Conservation (phyloP, 768 basidiomycete species). For the Trametes punicea region DNA sequence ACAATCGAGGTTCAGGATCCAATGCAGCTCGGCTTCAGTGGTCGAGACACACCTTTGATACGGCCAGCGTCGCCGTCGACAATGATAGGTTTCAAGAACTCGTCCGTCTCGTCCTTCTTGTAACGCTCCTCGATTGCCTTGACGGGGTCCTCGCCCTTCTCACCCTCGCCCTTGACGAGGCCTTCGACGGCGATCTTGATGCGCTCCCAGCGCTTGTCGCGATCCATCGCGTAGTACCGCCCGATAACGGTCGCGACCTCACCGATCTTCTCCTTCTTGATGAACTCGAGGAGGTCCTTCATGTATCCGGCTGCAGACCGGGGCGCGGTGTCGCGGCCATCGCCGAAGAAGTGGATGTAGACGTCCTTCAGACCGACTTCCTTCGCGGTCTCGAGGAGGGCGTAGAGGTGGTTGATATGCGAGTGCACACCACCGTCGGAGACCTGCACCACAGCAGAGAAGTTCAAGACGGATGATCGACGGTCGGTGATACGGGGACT, state of each 20-base stretch:
- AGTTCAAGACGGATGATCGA: background rate
- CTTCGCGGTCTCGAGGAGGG: slow-evolving; percentile 88
- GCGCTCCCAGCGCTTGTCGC: slow-evolving; percentile 95
- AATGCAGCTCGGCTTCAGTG: background rate
- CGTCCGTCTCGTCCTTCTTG: slow-evolving; percentile 84
- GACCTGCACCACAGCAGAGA: slow-evolving; percentile 42
- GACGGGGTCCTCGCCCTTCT: slow-evolving; percentile 56
- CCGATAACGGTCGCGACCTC: slow-evolving; percentile 84
- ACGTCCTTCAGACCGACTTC: slow-evolving; percentile 79
- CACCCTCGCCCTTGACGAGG: slow-evolving; percentile 68
- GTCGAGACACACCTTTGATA: slow-evolving; percentile 60
- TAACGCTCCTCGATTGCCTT: slow-evolving; percentile 72
- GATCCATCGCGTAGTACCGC: slow-evolving; percentile 95
- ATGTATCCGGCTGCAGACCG: slow-evolving; percentile 76
- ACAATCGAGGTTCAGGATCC: background rate
- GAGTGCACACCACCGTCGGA: slow-evolving; percentile 98
- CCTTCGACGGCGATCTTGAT: slow-evolving; percentile 87
- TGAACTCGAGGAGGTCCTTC: slow-evolving; percentile 72
- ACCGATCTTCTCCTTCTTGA: slow-evolving; percentile 73
- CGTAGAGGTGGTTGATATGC: slow-evolving; percentile 86
- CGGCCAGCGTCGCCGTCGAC: slow-evolving; percentile 75
- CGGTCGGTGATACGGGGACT: background rate
- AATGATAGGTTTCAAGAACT: slow-evolving; percentile 95
- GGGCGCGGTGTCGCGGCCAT: slow-evolving; percentile 93
- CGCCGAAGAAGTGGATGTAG: slow-evolving; percentile 92